Evolutionary conservation across 495 filamentous ascomycete genomes (phyloP).

Genomic region (Penicillium chermesinum): DNA sequence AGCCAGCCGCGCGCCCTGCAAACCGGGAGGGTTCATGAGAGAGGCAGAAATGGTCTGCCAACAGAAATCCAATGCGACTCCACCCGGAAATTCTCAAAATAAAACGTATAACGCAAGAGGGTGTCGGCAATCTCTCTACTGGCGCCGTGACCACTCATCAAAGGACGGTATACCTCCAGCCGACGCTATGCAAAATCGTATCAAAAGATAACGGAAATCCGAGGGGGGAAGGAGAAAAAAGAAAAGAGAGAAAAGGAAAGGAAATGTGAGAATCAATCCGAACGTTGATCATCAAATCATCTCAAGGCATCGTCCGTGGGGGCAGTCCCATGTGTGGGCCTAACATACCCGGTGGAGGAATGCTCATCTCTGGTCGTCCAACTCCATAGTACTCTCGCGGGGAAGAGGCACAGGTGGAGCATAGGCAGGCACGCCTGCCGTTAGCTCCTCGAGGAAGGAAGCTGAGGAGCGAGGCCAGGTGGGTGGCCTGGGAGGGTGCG

Average conservation of each 20-base stretch:
- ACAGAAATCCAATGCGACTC: too few species aligned
- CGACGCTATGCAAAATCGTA: conserved; percentile 46
- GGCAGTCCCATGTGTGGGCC: conserved; percentile 34
- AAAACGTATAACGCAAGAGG: conserved; percentile 7
- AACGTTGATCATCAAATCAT: conserved; percentile 24
- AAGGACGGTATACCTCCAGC: conserved; percentile 40
- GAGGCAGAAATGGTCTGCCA: background rate
- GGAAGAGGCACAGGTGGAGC: conserved; percentile 36
- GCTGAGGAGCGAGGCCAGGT: conserved; percentile 32
- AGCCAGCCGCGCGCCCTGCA: conserved; percentile 29
- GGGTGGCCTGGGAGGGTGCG: conserved; percentile 30
- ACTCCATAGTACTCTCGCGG: conserved; percentile 38
- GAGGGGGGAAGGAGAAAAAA: conserved; percentile 2
- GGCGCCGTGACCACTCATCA: conserved; percentile 22
- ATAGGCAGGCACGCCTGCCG: conserved; percentile 44
- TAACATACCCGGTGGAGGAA: conserved; percentile 27
- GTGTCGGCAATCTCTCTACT: conserved; percentile 28
- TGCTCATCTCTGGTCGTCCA: conserved; percentile 31
- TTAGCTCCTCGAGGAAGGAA: conserved; percentile 43
- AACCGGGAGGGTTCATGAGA: background rate
- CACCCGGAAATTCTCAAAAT: background rate
- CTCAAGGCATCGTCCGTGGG: conserved; percentile 38
- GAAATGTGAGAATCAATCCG: conserved; percentile 16
- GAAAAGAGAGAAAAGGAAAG: background rate
- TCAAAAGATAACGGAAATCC: conserved; percentile 34